Evolutionary conservation across 2,329 filamentous ascomycete genomes (phyloP).

Genomic region (Colletotrichum graminicola): DNA sequence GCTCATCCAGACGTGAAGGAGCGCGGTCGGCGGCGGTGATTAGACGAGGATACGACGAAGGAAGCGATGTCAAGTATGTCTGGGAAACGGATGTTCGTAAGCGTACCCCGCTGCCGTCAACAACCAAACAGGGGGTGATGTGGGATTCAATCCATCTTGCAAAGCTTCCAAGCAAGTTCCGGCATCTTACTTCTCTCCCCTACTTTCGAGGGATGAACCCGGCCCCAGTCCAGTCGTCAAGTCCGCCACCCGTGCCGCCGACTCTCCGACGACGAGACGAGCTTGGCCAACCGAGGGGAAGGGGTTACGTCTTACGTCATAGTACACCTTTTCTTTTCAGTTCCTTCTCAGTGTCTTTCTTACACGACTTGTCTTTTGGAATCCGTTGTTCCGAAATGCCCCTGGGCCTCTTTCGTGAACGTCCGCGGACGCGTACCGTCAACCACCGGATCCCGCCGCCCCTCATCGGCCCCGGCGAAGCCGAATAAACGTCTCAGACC

Average conservation of each 20-base stretch:
- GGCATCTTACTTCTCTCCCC: background rate
- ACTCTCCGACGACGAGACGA: slow-evolving; percentile 11
- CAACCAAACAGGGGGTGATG: background rate
- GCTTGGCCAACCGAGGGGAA: background rate
- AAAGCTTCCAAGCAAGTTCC: background rate
- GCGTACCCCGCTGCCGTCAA: background rate
- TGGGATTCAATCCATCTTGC: background rate
- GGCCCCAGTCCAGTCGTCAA: background rate
- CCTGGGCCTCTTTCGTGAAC: too few relatives aligned
- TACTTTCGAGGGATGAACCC: slow-evolving; percentile 18
- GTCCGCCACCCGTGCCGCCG: background rate
- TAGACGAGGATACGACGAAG: slow-evolving; percentile 1
- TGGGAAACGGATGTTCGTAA: background rate
- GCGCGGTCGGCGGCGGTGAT: background rate
- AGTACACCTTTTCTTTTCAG: background rate
- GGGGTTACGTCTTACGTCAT: background rate
- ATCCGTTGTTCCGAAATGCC: too few relatives aligned
- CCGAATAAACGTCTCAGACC: too few relatives aligned
- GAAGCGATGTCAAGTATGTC: background rate
- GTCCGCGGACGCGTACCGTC: too few relatives aligned
- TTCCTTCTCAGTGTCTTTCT: background rate
- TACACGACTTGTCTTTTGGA: too few relatives aligned
- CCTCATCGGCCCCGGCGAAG: too few relatives aligned
- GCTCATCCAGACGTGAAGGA: background rate
- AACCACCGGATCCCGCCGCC: too few relatives aligned